Evolutionary conservation across 2,329 filamentous ascomycete species (phyloP), one percentile per base, ranked within the genome.

Genomic region (Aspergillus fructus): DNA sequence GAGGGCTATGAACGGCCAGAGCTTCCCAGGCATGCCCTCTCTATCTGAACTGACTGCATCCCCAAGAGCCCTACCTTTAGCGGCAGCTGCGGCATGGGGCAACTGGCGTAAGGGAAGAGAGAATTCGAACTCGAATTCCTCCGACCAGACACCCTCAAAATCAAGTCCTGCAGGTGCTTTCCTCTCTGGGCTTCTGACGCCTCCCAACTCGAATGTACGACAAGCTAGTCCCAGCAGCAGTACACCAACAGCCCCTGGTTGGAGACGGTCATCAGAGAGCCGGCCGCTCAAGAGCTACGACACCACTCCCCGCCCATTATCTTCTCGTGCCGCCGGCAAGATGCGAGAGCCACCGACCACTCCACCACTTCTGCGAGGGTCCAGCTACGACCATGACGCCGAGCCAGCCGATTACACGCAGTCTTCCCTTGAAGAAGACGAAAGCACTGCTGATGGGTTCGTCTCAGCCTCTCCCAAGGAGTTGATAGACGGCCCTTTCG

Each of bases 41-140:
- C 85, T 90, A 33, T 87, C 93, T 47, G 86, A 85, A 63, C 86
- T 93, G 62, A 88, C 90, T 11, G 86, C 88, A 5, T 89, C 91
- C 2, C 93, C 93, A 4, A 87, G 91, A 33, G 89, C 76, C 7
- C 68, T 96, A 15, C 91, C 90, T 5, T 88, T 96, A 70, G 89
- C 89, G 4, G 88, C 96, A 23, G 91, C 91, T n/a, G 91, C 92
- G n/a, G 93, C 92, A n/a, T 96, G 93, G 85, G 93, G 91, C 47
- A 96, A 89, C 74, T 97, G 93, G 93, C 88, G 93, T 52, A 93
- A 89, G 71, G 85, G 83, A 15, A 83, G 81, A 65, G 83, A 85
- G 55, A 76, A 76, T 5, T 76, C 77, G 15, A 78, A 81, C 43
- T 79, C 85, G 51, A 65, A 65, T 21, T 33, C 67, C 30, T 71